Percentiles rank a stretch among this genome's conserved stretches.
phyloP scores from a whole-genome alignment of 108 stramenopile genomes.

The Skeletonema potamos region DNA sequence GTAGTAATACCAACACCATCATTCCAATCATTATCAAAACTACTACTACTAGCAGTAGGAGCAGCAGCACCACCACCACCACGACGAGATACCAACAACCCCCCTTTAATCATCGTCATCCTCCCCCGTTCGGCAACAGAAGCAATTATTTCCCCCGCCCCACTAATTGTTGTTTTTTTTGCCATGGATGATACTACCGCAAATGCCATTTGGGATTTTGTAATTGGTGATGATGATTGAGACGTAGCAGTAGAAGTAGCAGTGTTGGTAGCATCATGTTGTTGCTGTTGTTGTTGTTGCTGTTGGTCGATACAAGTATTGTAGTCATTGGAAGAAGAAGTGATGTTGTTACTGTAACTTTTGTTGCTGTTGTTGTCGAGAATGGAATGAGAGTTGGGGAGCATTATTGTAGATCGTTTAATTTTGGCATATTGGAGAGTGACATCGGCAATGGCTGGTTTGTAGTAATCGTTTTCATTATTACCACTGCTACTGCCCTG shows the following conservation, averaged over 20 bases:
- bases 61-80: no score
- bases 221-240: background rate
- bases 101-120: background rate
- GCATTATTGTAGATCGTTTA: conserved; percentile 40
- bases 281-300: background rate
- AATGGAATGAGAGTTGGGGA: background rate
- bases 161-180: no score
- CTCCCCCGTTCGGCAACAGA: background rate
- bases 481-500: no score
- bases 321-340: background rate
- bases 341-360: background rate
- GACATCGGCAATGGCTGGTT: conserved; percentile 76
- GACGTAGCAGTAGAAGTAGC: no score
- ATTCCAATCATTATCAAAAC: background rate
- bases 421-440: conserved; percentile 60
- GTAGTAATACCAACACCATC: background rate
- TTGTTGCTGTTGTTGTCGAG: background rate
- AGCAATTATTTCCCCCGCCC: no score
- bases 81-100: background rate
- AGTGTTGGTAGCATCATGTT: no score
- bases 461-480: conserved; percentile 10
- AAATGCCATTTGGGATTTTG: background rate
- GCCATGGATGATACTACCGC: conserved; percentile 20
- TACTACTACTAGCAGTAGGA: no score
- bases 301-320: conserved; percentile 2